phyloP scores from a whole-genome alignment of 1,284 basidiomycete genomes.

The Pascua sp. region DNA sequence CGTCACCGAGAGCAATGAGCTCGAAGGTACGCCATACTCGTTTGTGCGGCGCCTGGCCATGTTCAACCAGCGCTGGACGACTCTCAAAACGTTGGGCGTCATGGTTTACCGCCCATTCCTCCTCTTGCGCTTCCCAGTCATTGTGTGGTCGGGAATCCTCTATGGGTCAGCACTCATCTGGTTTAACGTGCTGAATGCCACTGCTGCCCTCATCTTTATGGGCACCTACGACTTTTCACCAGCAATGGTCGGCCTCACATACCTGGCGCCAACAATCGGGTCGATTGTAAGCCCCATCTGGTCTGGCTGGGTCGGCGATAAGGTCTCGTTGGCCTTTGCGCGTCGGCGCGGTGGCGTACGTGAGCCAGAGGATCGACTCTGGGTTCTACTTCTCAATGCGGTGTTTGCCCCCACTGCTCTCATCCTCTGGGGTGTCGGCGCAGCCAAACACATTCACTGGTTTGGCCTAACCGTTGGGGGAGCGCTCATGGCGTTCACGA shows the following conservation, averaged over 20 bases:
- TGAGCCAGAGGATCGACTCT: constrained; percentile 34
- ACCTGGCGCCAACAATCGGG: constrained; percentile 27
- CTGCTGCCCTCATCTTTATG: constrained; percentile 15
- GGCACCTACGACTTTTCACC: constrained; percentile 16
- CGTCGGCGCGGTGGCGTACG: constrained; percentile 25
- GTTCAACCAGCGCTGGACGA: constrained; percentile 12
- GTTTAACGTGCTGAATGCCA: constrained; percentile 30
- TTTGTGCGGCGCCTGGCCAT: constrained; percentile 9
- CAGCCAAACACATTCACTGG: constrained; percentile 22
- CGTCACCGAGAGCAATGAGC: background rate
- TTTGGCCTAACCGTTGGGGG: constrained; percentile 25
- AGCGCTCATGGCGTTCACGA: constrained; percentile 19
- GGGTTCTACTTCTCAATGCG: constrained; percentile 18
- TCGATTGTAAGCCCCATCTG: constrained; percentile 13
- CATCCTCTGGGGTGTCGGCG: constrained; percentile 33
- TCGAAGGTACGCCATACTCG: constrained; percentile 8
- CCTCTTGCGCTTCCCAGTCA: constrained; percentile 18
- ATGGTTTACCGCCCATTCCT: constrained; percentile 23
- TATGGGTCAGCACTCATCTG: constrained; percentile 25
- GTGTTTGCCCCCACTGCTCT: constrained; percentile 25
- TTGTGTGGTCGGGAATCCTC: constrained; percentile 22
- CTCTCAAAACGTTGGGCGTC: constrained; percentile 4
- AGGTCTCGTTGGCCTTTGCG: constrained; percentile 16
- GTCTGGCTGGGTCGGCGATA: constrained; percentile 23
- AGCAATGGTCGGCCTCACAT: constrained; percentile 24